Conservation (phyloP, 2,329 filamentous ascomycete species). For the Colletotrichum salicis region DNA sequence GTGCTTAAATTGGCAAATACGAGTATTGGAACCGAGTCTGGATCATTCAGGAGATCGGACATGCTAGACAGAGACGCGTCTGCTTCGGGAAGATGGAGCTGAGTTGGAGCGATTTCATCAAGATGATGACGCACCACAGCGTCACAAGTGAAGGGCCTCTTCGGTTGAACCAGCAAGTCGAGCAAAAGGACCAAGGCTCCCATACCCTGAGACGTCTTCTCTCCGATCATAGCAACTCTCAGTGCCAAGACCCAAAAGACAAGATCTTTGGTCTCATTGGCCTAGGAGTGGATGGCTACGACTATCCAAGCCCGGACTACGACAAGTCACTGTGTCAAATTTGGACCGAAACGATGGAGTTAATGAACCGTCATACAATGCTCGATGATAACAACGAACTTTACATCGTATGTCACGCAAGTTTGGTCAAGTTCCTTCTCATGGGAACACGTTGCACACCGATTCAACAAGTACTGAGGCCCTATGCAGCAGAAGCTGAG, state of each 20-base stretch:
- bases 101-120: too few species aligned
- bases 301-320: constrained; percentile 43
- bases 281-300: constrained; percentile 39
- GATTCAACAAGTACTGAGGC: not conserved
- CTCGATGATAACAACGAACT: not conserved
- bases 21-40: not conserved
- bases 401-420: not conserved
- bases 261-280: constrained; percentile 45
- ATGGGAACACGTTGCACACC: not conserved
- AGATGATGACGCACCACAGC: not conserved
- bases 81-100: not conserved
- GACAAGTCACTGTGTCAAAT: constrained; percentile 40
- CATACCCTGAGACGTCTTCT: constrained; percentile 34
- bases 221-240: constrained; percentile 37
- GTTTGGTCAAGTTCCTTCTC: not conserved
- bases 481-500: not conserved
- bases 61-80: not conserved
- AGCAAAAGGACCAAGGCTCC: not conserved
- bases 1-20: not conserved
- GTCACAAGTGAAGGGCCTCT: not conserved
- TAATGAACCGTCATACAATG: constrained; percentile 29
- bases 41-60: not conserved
- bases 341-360: constrained; percentile 43
- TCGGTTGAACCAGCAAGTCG: not conserved
- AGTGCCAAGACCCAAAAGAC: constrained; percentile 43